Evolutionary conservation across 495 filamentous ascomycete species (phyloP).

Genomic region (Endocarpon pusillum): DNA sequence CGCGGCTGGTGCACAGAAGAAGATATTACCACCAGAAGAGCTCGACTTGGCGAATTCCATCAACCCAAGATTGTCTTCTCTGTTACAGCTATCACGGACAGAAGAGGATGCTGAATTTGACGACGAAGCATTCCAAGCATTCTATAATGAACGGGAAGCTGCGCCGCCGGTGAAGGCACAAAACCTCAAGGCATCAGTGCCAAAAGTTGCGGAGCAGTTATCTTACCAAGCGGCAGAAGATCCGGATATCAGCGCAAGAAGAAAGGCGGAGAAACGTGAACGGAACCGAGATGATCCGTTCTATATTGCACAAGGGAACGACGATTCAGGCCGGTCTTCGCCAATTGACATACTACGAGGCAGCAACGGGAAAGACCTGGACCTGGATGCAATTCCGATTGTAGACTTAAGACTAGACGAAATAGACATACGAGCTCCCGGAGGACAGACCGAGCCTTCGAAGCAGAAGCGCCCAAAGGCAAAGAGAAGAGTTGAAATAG

Average conservation of each 20-base stretch:
- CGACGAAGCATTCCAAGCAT: conserved; percentile 48
- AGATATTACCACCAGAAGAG: conserved; percentile 61
- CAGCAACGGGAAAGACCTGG: conserved; percentile 55
- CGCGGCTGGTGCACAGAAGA: conserved; percentile 62
- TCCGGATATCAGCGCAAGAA: conserved; percentile 40
- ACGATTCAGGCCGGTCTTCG: conserved; percentile 37
- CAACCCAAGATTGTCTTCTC: conserved; percentile 46
- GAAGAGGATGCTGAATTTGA: conserved; percentile 30
- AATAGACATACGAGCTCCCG: conserved; percentile 9
- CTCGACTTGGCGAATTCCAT: conserved; percentile 67
- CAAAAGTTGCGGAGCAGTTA: conserved; percentile 24
- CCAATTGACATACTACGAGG: conserved; percentile 51
- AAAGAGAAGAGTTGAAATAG: conserved; percentile 36
- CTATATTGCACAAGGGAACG: conserved; percentile 53
- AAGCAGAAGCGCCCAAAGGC: conserved; percentile 8
- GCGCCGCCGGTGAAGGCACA: conserved; percentile 5
- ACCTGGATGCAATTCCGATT: conserved; percentile 88
- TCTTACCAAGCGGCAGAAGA: conserved; percentile 59
- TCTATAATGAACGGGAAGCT: conserved; percentile 44
- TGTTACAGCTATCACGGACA: conserved; percentile 44
- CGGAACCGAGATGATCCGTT: conserved; percentile 87
- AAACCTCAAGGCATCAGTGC: conserved; percentile 19
- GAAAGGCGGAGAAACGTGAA: conserved; percentile 52
- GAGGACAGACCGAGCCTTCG: conserved; percentile 4
- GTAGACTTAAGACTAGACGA: conserved; percentile 62